Base-by-base conservation (phyloP, 2,329 filamentous ascomycete species). In the Gliomastix tumulicola region DNA sequence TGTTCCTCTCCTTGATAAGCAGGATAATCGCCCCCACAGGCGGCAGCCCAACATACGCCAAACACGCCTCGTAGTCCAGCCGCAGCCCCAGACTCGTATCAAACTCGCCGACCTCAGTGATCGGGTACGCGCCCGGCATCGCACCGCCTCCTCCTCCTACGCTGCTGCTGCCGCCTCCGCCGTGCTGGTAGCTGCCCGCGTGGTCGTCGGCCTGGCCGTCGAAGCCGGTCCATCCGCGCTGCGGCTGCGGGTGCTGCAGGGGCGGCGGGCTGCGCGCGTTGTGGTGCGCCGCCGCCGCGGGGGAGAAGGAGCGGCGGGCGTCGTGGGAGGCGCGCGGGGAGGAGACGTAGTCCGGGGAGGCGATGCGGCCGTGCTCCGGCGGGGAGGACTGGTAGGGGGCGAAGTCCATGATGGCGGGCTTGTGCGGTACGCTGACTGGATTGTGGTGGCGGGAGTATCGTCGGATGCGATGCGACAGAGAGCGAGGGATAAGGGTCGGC, bases 371-470 rank as follows among this genome's bases (percentile, higher is more conserved):
- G 49, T 83, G 74, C 66, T 97, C 89, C 9, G 92, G 92, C 13
- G 84, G 84, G 34, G 84, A 84, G 60, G 90, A 90, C 68, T 97
- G 92, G 65, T 97, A 98, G 25, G 92, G 92, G 32, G 92, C 92
- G 59, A 97, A 98, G 67, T 96, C 86, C 85, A 92, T 92, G 38
- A 50, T 66, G 16, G 12, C 21, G 10, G 11, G n/a, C 16, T n/a
- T n/a, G n/a, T n/a, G n/a, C n/a, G n/a, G n/a, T n/a, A n/a, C n/a
- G n/a, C n/a, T n/a, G n/a, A n/a, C n/a, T n/a, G n/a, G n/a, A n/a
- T n/a, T n/a, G n/a, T n/a, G n/a, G n/a, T n/a, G n/a, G n/a, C n/a
- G n/a, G n/a, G n/a, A n/a, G n/a, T n/a, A n/a, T n/a, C n/a, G n/a
- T n/a, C n/a, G n/a, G n/a, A n/a, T n/a, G n/a, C n/a, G n/a, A n/a